phyloP scores from a whole-genome alignment of 179 eudicot genomes.

The Patellifolia procumbens region DNA sequence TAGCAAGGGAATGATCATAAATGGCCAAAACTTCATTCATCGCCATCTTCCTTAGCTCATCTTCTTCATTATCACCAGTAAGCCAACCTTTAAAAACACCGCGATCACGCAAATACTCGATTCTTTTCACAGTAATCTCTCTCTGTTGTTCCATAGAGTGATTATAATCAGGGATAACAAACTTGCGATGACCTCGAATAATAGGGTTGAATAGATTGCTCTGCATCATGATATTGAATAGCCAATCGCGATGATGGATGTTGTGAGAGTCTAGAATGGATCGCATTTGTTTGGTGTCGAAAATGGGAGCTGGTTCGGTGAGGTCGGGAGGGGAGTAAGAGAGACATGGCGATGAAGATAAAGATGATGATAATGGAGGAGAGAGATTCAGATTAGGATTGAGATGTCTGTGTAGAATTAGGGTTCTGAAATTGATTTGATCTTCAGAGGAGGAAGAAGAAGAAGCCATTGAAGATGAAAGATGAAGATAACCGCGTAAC shows the following conservation, averaged over 20 bases:
- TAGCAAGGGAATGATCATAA: conserved; percentile 81
- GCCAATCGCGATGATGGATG: conserved; percentile 68
- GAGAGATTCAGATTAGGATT: conserved; percentile 21
- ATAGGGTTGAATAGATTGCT: conserved; percentile 59
- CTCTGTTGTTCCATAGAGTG: conserved; percentile 87
- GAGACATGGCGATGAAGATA: conserved; percentile 50
- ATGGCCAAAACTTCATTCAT: conserved; percentile 51
- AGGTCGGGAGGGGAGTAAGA: conserved; percentile 64
- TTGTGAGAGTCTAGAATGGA: conserved; percentile 62
- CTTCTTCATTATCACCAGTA: conserved; percentile 46
- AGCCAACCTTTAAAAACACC: conserved; percentile 81
- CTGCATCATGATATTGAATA: conserved; percentile 59
- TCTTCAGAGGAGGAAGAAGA: conserved; percentile 27
- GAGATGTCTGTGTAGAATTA: conserved; percentile 54
- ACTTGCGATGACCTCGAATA: conserved; percentile 50
- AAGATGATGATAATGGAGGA: conserved; percentile 5
- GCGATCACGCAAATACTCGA: conserved; percentile 45
- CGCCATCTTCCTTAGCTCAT: conserved; percentile 69
- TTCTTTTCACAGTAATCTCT: conserved; percentile 68
- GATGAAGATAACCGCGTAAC: no score
- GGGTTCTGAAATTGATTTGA: conserved; percentile 45
- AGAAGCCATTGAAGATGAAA: not conserved
- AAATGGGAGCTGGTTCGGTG: conserved; percentile 35
- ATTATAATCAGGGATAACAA: conserved; percentile 65
- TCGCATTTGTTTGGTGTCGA: conserved; percentile 57